Percentiles rank a stretch among this genome's conserved stretches.
phyloP scores from a whole-genome alignment of 78 protist species.

The Anaeramoeba ignava region DNA sequence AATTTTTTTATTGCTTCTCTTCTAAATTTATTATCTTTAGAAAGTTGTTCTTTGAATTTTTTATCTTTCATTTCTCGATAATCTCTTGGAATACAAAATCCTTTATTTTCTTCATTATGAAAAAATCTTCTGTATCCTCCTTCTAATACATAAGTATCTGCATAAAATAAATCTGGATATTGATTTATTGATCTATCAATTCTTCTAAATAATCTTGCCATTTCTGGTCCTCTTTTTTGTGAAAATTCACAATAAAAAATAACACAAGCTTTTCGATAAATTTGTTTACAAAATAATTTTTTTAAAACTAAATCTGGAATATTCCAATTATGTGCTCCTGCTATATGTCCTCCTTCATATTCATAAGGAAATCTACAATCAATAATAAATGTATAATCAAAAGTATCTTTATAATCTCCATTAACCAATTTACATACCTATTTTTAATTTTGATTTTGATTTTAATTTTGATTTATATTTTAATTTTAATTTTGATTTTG shows the following conservation, averaged over 20 bases:
- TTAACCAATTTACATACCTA: too few relatives aligned
- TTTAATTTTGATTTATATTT: too few relatives aligned
- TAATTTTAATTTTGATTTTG: too few relatives aligned
- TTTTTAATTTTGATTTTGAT: too few relatives aligned
- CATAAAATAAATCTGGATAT: slow-evolving; percentile 47
- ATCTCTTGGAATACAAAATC: too few relatives aligned
- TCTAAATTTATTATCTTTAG: too few relatives aligned
- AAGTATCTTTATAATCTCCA: too few relatives aligned
- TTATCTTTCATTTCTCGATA: too few relatives aligned
- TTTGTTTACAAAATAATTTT: slow-evolving; percentile 14
- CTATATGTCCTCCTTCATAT: slow-evolving; percentile 59
- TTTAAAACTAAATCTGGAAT: background rate
- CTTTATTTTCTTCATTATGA: too few relatives aligned
- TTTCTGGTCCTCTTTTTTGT: slow-evolving; percentile 45
- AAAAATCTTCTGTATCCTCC: slow-evolving; percentile 54
- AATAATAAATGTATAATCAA: too few relatives aligned
- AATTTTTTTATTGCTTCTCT: too few relatives aligned
- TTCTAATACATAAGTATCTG: slow-evolving; percentile 36
- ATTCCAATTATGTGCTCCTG: slow-evolving; percentile 42
- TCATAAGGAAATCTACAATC: slow-evolving; percentile 58
- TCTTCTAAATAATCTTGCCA: slow-evolving; percentile 24
- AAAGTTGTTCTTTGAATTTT: too few relatives aligned
- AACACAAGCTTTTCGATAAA: slow-evolving; percentile 13
- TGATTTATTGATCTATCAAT: slow-evolving; percentile 29
- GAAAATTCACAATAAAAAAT: slow-evolving; percentile 66